Base-by-base conservation (phyloP, 805 yeast genomes). In the Candida cerambycidarum region DNA sequence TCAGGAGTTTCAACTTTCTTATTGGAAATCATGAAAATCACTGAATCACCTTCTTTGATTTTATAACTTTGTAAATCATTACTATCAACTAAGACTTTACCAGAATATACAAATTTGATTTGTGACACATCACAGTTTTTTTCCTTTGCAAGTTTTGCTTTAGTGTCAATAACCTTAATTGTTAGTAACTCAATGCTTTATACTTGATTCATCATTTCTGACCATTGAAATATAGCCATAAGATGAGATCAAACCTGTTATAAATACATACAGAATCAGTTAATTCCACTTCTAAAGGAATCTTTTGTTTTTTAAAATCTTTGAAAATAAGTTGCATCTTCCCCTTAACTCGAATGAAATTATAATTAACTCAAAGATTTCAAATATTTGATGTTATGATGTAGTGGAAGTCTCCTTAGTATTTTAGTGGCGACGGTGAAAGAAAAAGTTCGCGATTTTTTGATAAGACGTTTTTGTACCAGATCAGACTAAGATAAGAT, bases 41-140 rank as follows among this genome's bases (percentile, higher is more conserved):
- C 81, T 55, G 89, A 92, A 56, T 89, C 97, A 45, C 82, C 82
- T 27, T 84, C 90, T 61, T 89, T 88, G 53, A 92, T 77, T 51
- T 85, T 85, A 61, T 82, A 83, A 6, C 77, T 74, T 39, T 76
- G 84, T 45, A 92, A 73, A 2, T 85, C 74, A 58, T 88, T 85
- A 35, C 79, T 86, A 68, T 93, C 96, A 56, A 80, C 88, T 39
- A 93, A 79, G 33, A 93, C 92, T 59, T 89, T 89, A 38, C 86
- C 96, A 1, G 97, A 89, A 62, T 84, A 93, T 47, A 93, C 96
- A 58, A 93, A 80, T 69, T 90, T 92, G 61, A 92, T 80, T 57
- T 83, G 90, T 2, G 78, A 63, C 16, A 38, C 49, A 32, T 49
- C 53, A 54, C 88, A 83, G 12, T 75, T 79, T 55, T 86, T 85